phyloP scores from a whole-genome alignment of 768 basidiomycete genomes.

The Stropharia rugosoannulata region DNA sequence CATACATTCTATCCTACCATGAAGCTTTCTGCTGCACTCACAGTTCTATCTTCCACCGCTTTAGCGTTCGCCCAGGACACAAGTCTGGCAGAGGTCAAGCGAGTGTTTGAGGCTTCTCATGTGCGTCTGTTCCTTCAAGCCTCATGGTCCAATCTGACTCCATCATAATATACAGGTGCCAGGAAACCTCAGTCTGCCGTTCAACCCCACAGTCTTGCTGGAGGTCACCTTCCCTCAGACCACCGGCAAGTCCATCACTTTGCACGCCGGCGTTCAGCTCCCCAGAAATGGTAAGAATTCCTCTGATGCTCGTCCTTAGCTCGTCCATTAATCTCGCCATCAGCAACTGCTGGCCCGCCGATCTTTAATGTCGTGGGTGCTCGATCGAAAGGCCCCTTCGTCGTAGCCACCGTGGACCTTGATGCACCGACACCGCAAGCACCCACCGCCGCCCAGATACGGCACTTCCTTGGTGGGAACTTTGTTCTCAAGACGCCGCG shows the following conservation, averaged over 20 bases:
- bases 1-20: background rate
- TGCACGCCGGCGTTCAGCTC: constrained; percentile 34
- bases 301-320: background rate
- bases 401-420: constrained; percentile 46
- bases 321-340: background rate
- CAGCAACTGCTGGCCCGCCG: constrained; percentile 40
- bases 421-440: constrained; percentile 52
- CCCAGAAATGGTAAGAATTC: constrained; percentile 29
- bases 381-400: constrained; percentile 38
- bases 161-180: constrained; percentile 27
- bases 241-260: constrained; percentile 23
- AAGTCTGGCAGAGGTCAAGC: constrained; percentile 24
- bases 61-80: constrained; percentile 26
- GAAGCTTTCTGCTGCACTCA: background rate
- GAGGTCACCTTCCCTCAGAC: constrained; percentile 35
- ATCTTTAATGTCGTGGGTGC: constrained; percentile 29
- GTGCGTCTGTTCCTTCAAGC: constrained; percentile 13
- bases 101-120: constrained; percentile 27
- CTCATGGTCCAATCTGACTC: background rate
- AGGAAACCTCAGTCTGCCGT: constrained; percentile 25
- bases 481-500: constrained; percentile 20
- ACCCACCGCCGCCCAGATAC: constrained; percentile 40
- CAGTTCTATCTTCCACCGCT: background rate
- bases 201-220: constrained; percentile 33
- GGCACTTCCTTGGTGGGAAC: constrained; percentile 48